A percentile compares a stretch with the other conserved stretches of the same genome.
These are phyloP conservation scores for Exophiala xenobiotica DNA, from an alignment of 2,329 filamentous ascomycete genomes.

Conservation along the genomic window DNA sequence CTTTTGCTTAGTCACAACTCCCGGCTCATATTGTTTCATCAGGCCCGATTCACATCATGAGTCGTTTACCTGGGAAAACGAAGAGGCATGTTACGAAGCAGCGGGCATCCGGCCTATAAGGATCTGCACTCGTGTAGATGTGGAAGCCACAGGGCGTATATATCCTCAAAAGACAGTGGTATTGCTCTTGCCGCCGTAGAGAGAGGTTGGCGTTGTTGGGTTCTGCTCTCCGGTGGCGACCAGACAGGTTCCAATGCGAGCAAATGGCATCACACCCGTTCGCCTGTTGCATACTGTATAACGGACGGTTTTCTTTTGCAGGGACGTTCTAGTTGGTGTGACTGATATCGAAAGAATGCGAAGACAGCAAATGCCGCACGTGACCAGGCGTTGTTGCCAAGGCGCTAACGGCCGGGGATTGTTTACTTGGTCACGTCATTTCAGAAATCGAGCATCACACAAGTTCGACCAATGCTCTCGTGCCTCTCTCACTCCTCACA, in stretches of 20 bases:
- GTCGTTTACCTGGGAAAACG: slow-evolving; percentile 43
- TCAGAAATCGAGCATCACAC: not conserved
- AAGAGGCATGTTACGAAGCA: slow-evolving; percentile 45
- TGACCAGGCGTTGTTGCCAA: slow-evolving; percentile 8
- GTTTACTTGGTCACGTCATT: slow-evolving; percentile 7
- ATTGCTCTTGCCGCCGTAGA: slow-evolving; percentile 50
- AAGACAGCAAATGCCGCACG: slow-evolving; percentile 36
- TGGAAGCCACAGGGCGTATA: slow-evolving; percentile 49
- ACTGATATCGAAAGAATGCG: no score
- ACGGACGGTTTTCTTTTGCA: no score
- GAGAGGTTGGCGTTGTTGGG: slow-evolving; percentile 50
- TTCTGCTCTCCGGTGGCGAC: slow-evolving; percentile 44
- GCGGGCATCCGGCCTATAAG: slow-evolving; percentile 38
- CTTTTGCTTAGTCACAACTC: slow-evolving; percentile 36
- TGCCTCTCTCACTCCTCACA: not conserved
- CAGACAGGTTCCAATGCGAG: no score
- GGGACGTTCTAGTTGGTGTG: no score
- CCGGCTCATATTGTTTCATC: slow-evolving; percentile 22
- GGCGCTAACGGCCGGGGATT: not conserved
- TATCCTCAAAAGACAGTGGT: slow-evolving; percentile 42
- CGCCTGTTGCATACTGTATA: no score
- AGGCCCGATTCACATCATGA: slow-evolving; percentile 39
- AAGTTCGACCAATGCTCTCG: not conserved
- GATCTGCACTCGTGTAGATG: slow-evolving; percentile 47
- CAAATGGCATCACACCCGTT: no score